Base-by-base conservation (phyloP, 2,329 filamentous ascomycete species). In the Phyllosticta paracitricarpa region DNA sequence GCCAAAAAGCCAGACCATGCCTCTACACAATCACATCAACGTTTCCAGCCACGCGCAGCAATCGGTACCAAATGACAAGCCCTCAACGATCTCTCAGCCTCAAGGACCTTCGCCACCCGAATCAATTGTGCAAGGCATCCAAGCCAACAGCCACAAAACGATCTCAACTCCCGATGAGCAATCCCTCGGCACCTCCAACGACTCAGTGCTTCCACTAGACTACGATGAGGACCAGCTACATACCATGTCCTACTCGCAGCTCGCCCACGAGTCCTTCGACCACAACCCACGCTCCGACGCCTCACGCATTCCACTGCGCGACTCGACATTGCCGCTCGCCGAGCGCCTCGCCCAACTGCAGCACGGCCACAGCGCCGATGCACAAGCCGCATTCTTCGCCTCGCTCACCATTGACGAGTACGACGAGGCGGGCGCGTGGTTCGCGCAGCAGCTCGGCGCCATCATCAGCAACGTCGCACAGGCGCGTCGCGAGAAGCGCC, bases 401-500 rank as follows among this genome's bases (percentile, higher is more conserved):
- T 77, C 76, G 9, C 73, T 86, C 51, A 71, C 74, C 0, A 76
- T 84, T 17, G 70, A 76, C 3, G 78, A 85, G 64, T 86, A 84
- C 82, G 84, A 86, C 70, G 78, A 84, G 54, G 81, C 82, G 24
- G 84, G 84, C 2, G 81, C 84, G 62, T 82, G 83, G 77, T 79
- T 87, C 54, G 75, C 86, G 1, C 78, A 80, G 1, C 76, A 78
- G 57, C 85, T 86, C 66, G 74, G 74, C 56, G 71, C 75, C 4
- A 72, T 84, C 51, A 69, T 85, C 48, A 70, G 72, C 19, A 77
- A 78, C 56, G 78, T 84, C 66, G 84, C 79, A 66, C 72, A 77
- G 1, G 75, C 79, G 28, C 76, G 84, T 51, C 77, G 78, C 63
- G 76, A 79, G 51, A 81, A 84, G 68, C 77, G 84, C 24, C 77